Conservation (phyloP, 352 stramenopile genomes). For the Phytophthora pisi region DNA sequence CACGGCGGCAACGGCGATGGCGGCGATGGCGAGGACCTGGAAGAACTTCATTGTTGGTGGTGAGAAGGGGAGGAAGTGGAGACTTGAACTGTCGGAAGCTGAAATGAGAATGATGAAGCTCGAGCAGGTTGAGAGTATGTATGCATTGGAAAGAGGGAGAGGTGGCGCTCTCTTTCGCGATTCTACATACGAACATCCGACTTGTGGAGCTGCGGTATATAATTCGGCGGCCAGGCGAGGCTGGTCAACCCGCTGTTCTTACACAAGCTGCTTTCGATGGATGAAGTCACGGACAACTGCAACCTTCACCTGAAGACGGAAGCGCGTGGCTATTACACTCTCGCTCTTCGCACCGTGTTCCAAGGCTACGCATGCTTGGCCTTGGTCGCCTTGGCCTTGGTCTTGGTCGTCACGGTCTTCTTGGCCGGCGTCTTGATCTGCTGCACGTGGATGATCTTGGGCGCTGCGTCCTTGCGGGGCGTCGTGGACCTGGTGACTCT, state of each 20-base stretch:
- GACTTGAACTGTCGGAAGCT: constrained; percentile 23
- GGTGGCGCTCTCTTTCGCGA: not conserved
- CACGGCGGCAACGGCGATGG: constrained; percentile 28
- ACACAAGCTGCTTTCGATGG: constrained; percentile 4
- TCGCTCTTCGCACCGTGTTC: not conserved
- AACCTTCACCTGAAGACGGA: not conserved
- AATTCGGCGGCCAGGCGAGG: constrained; percentile 3
- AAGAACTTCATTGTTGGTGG: constrained; percentile 36
- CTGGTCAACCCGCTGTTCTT: constrained; percentile 17
- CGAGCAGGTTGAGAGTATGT: not conserved
- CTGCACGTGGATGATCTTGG: constrained; percentile 28
- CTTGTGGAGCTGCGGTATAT: constrained; percentile 13
- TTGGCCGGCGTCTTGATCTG: constrained; percentile 1
- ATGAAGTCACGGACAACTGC: constrained; percentile 4
- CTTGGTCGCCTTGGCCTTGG: not conserved
- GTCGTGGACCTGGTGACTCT: constrained; percentile 20
- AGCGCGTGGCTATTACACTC: not conserved
- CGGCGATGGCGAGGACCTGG: constrained; percentile 33
- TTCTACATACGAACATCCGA: constrained; percentile 17
- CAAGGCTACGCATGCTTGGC: not conserved
- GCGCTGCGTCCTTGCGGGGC: constrained; percentile 12
- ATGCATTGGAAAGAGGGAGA: constrained; percentile 10
- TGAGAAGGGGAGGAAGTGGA: not conserved
- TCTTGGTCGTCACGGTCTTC: not conserved
- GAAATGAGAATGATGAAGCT: constrained; percentile 20